Evolutionary conservation across 2,329 filamentous ascomycete species (phyloP).

Genomic region (Cryphonectria naterciae): DNA sequence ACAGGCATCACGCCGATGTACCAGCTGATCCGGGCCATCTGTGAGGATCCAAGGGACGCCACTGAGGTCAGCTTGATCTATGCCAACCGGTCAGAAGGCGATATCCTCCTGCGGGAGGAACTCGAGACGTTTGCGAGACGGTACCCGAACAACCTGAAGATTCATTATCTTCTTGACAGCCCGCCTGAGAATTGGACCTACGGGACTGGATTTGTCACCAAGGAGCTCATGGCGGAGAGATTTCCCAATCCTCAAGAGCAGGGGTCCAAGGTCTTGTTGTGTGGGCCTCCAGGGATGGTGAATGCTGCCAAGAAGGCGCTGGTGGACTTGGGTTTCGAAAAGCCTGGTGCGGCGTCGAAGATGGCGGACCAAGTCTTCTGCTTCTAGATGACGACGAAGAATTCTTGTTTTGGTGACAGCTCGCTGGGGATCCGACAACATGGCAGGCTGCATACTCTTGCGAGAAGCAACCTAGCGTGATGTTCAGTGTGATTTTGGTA

Average conservation of each 20-base stretch:
- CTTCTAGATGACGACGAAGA: conserved; percentile 42
- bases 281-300: conserved; percentile 65
- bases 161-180: conserved; percentile 59
- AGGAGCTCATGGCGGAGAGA: conserved; percentile 51
- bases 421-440: neutral
- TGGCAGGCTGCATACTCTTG: neutral
- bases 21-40: conserved; percentile 66
- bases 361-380: conserved; percentile 60
- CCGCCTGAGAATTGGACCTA: conserved; percentile 52
- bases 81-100: conserved; percentile 60
- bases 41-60: conserved; percentile 61
- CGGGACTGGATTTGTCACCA: conserved; percentile 55
- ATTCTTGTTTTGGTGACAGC: neutral
- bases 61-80: conserved; percentile 63
- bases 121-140: conserved; percentile 56
- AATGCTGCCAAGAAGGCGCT: conserved; percentile 58
- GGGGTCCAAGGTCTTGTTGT: conserved; percentile 57
- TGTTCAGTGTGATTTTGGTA: neutral
- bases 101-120: conserved; percentile 62
- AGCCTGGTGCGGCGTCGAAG: conserved; percentile 54
- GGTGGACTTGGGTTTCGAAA: conserved; percentile 53
- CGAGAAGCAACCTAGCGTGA: neutral
- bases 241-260: conserved; percentile 51
- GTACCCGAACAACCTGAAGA: conserved; percentile 57
- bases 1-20: conserved; percentile 61